Base-by-base conservation (phyloP, 1,284 basidiomycete species). In the Austroboletus niveus region DNA sequence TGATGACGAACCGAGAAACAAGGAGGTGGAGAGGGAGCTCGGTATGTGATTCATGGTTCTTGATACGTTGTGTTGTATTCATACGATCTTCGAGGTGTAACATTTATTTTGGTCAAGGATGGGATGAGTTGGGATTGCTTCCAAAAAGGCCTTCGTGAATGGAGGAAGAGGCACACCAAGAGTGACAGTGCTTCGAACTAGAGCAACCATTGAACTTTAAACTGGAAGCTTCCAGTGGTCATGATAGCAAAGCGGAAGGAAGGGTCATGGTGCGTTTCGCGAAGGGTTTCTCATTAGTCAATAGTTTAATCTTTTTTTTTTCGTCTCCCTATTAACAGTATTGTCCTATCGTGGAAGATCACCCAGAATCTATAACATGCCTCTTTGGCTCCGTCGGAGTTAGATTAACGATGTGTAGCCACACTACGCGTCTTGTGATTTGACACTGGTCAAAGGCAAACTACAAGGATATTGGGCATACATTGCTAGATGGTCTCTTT, bases 1-100 rank as follows among this genome's bases (percentile, higher is more conserved):
- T 56, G 90, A 93, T 56, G 91, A 94, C 60, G 91, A 94, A 64
- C 66, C 64, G 49, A 76, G 90, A 31, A 93, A 94, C 60, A 76
- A 74, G 29, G 89, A 93, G 57, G 89, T 92, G 0, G 86, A 91
- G 63, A 75, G 72, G 32, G 27, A 69, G 15, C 67, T 67, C 1
- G 65, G 65, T 69, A 43, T 22, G 60, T 54, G n/a, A 20, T 45
- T 43, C 29, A 3, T 14, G 14, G 32, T 46, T 39, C 27, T 35
- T 31, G 42, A 10, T 5, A 42, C 17, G 34, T n/a, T 24, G n/a
- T 14, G 12, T n/a, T 5, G 20, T 48, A 4, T 50, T 59, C 20
- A 54, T 20, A 46, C 2, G 48, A 39, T 44, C 8, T 20, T 29
- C 10, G 57, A 88, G 86, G 87, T 0, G 87, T 92, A 3, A 90